phyloP scores from a whole-genome alignment of 2,329 filamentous ascomycete species.

The Ophiocordyceps australis region DNA sequence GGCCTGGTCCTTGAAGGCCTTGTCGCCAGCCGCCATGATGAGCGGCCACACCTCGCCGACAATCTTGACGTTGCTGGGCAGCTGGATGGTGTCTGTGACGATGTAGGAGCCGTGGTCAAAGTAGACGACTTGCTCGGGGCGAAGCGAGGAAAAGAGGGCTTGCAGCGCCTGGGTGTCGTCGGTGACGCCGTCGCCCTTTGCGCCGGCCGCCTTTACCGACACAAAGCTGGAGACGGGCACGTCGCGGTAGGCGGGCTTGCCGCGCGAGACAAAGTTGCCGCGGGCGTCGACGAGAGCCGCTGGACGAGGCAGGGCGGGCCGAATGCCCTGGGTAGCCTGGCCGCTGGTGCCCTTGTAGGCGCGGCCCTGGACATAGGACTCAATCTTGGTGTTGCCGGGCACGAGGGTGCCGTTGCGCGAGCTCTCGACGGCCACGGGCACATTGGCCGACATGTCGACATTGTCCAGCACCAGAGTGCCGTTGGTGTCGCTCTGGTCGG shows the following conservation, averaged over 20 bases:
- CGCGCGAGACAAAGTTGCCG: neutral
- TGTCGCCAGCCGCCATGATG: constrained; percentile 61
- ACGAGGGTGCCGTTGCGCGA: constrained; percentile 34
- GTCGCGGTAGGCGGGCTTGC: constrained; percentile 42
- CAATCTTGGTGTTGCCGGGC: constrained; percentile 48
- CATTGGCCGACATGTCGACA: constrained; percentile 55
- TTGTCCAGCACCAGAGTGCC: constrained; percentile 53
- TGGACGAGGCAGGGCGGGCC: constrained; percentile 6
- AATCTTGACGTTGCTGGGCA: constrained; percentile 69
- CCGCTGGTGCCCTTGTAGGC: constrained; percentile 36
- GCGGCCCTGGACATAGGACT: constrained; percentile 65
- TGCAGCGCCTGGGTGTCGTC: constrained; percentile 87
- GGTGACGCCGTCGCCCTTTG: constrained; percentile 69
- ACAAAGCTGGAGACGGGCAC: constrained; percentile 52
- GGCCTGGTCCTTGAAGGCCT: constrained; percentile 51
- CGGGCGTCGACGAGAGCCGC: neutral
- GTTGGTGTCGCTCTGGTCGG: constrained; percentile 1
- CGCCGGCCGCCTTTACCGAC: constrained; percentile 66
- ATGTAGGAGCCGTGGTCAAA: constrained; percentile 61
- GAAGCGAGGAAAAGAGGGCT: constrained; percentile 50
- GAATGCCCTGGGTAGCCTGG: constrained; percentile 39
- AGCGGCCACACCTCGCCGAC: constrained; percentile 83
- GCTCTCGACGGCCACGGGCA: constrained; percentile 47
- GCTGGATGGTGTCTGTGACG: constrained; percentile 48
- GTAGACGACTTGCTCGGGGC: constrained; percentile 47